Evolutionary conservation across 352 stramenopile genomes (phyloP), one percentile per base, ranked within the genome.

Genomic region (Pythium biforme): DNA sequence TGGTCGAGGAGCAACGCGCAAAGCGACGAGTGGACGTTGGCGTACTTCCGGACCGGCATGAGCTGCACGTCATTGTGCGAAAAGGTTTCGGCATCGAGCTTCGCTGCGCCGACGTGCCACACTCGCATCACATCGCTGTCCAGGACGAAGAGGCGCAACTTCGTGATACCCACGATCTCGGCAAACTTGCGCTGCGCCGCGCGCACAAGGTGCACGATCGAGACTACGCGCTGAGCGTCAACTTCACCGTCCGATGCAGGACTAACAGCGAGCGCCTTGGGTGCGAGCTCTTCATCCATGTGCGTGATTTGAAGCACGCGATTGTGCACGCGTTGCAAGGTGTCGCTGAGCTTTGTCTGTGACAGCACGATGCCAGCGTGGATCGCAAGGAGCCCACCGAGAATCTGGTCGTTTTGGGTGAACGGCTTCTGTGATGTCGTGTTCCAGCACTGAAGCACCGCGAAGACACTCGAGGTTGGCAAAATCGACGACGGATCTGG

Each of bases 361-460:
- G 79, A 69, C 19, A 90, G 68, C 29, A 90, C 59, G 25, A 78
- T 75, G 1, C 79, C 83, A 1, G 82, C 74, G 49, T 92, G 81
- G 39, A 87, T 78, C 12, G 72, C 78, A 15, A 90, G 62, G 0
- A 92, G 57, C 12, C 66, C 63, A n/a, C 69, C 77, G 0, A 90
- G 54, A 54, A 92, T 89, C 64, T 90, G 78, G 55, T 92, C 83
- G 51, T 89, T 90, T n/a, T 74, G 6, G 0, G 79, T 81, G 55
- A 92, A 92, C 10, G 77, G 73, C 58, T 90, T 90, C 29, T 87
- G 75, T 31, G 88, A 73, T 15, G 68, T 79, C 3, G 81, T 90
- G 57, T 92, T 92, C 79, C 81, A 92, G 29, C 65, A 77, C 55
- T 83, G 80, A 23, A 92, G 61, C 2, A 90, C 81, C 0, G 81